Evolutionary conservation across 805 yeast species (phyloP), one percentile per base, ranked within the genome.

Genomic region (Wickerhamomyces ciferrii): DNA sequence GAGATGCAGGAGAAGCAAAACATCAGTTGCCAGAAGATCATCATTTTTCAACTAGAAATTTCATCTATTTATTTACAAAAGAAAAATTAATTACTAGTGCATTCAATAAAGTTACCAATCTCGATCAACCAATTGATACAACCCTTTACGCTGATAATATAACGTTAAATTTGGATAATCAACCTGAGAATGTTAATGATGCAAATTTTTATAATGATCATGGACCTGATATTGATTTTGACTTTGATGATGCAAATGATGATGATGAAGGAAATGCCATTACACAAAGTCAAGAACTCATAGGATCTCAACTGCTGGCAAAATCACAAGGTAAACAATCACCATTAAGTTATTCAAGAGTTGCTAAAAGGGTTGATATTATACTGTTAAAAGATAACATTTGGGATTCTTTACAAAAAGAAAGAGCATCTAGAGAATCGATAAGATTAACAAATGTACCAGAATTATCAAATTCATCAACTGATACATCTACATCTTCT

Each of bases 291-390:
- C 46, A 25, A 34, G 13, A 60, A 59, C 8, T 45, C 48, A 5
- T 55, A 49, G 39, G 45, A 41, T 52, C 61, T 40, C 62, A 46
- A 54, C 49, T 48, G 45, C 48, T 38, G 48, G 51, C 39, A 43
- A 60, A 37, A 53, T 60, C 46, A 47, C 51, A 49, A n/a, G 53
- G 53, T n/a, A 40, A 49, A 6, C 56, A 54, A 43, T 25, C 70
- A 15, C 70, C 71, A 5, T 69, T 84, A 27, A 75, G 71, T 49
- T 87, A 79, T 58, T 83, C 96, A 2, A 73, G 84, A 44, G 79
- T 80, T 2, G 85, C 96, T 5, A 89, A 88, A 60, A 77, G 79
- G 49, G 94, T 90, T 34, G 94, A 89, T 60, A 84, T 90, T 31
- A 77, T 79, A 51, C 67, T 70, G 23, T 69, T 89, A 44, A 89